Percentiles rank a stretch among this genome's conserved stretches.
phyloP scores from a whole-genome alignment of 2,329 filamentous ascomycete genomes.

The Epichloe glyceriae region DNA sequence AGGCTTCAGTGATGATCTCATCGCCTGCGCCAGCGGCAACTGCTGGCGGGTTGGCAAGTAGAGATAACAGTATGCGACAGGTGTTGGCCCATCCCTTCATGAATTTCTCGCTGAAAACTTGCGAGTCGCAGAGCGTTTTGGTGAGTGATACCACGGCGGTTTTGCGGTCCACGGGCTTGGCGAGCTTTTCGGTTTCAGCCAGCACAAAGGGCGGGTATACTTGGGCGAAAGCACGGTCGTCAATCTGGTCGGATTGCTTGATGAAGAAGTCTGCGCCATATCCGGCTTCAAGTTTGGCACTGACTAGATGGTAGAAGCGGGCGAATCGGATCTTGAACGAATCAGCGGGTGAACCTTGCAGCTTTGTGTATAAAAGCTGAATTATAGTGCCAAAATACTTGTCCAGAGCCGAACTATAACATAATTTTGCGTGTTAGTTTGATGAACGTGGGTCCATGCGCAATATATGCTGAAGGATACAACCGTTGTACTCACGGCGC shows the following conservation, averaged over 20 bases:
- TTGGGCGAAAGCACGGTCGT: conserved; percentile 65
- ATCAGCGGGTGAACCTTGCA: conserved; percentile 58
- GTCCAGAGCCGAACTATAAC: conserved; percentile 47
- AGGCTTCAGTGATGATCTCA: conserved; percentile 71
- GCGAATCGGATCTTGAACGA: conserved; percentile 78
- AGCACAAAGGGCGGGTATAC: conserved; percentile 83
- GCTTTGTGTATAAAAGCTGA: conserved; percentile 65
- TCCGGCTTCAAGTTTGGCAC: conserved; percentile 64
- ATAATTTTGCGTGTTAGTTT: neutral
- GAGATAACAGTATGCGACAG: conserved; percentile 75
- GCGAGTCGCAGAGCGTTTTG: conserved; percentile 78
- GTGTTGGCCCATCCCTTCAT: conserved; percentile 86
- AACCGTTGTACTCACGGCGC: conserved; percentile 44
- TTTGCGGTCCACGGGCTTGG: conserved; percentile 81
- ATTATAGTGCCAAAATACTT: conserved; percentile 70
- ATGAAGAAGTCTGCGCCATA: conserved; percentile 90
- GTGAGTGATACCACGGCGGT: conserved; percentile 85
- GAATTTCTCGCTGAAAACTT: conserved; percentile 69
- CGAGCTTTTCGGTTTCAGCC: conserved; percentile 76
- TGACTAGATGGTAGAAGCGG: conserved; percentile 87
- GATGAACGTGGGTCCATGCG: neutral
- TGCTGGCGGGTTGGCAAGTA: conserved; percentile 74
- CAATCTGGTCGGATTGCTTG: conserved; percentile 66
- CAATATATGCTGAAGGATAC: neutral
- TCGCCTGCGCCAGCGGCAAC: conserved; percentile 53